phyloP scores from a whole-genome alignment of 176 grass and related monocot genomes.

The Saccharum officinarum region DNA sequence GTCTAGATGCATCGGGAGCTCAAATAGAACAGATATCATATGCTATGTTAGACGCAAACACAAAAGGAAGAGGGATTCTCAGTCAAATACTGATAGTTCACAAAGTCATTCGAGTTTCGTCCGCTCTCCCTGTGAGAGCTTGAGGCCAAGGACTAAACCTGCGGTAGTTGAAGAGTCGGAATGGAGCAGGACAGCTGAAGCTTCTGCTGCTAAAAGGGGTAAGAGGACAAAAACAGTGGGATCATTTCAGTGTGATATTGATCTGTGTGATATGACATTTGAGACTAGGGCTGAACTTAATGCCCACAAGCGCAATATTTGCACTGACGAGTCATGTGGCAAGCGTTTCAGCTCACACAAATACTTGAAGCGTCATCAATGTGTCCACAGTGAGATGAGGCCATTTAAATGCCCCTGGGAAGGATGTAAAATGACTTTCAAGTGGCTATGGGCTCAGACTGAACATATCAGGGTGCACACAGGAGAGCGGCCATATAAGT shows the following conservation, averaged over 20 bases:
- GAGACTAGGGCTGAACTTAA: slow-evolving; percentile 51
- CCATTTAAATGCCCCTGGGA: slow-evolving; percentile 84
- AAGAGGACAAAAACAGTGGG: slow-evolving; percentile 25
- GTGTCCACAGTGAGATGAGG: slow-evolving; percentile 63
- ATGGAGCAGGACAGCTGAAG: not conserved
- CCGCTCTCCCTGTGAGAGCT: slow-evolving; percentile 78
- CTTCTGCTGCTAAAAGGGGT: not conserved
- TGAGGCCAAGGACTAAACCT: slow-evolving; percentile 61
- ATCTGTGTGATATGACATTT: slow-evolving; percentile 49
- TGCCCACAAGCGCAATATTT: slow-evolving; percentile 62
- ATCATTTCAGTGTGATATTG: slow-evolving; percentile 46
- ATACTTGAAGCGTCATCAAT: slow-evolving; percentile 64
- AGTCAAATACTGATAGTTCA: not conserved
- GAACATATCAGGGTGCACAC: slow-evolving; percentile 75
- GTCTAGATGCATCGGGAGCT: slow-evolving; percentile 39
- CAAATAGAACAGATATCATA: slow-evolving; percentile 60
- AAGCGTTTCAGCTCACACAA: slow-evolving; percentile 74
- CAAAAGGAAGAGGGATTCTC: slow-evolving; percentile 45
- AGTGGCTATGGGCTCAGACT: slow-evolving; percentile 78
- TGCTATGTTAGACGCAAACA: slow-evolving; percentile 58
- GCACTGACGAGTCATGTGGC: slow-evolving; percentile 63
- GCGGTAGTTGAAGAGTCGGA: slow-evolving; percentile 26
- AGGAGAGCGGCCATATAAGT: slow-evolving; percentile 63
- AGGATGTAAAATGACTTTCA: slow-evolving; percentile 68
- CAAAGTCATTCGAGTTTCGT: slow-evolving; percentile 47